phyloP scores from a whole-genome alignment of 2,329 filamentous ascomycete genomes.

The Akanthomyces dipterigenus region DNA sequence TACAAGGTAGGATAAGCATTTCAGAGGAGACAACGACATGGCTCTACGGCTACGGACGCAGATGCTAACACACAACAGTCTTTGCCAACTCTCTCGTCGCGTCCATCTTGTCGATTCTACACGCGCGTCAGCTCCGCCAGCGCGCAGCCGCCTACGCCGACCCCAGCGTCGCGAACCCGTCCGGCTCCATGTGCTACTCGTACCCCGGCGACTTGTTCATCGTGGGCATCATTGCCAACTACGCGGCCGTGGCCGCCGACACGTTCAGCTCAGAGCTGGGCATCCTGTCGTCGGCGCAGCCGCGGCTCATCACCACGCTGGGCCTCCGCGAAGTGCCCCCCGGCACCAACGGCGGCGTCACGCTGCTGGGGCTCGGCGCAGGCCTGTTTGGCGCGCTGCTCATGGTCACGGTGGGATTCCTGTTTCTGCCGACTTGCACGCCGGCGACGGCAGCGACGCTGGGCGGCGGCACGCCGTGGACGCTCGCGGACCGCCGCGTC shows the following conservation, averaged over 20 bases:
- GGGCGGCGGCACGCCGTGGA: constrained; percentile 45
- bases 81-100: constrained; percentile 82
- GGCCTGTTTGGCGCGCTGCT: constrained; percentile 69
- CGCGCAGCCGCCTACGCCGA: constrained; percentile 36
- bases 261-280: constrained; percentile 94
- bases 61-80: constrained; percentile 37
- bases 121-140: constrained; percentile 51
- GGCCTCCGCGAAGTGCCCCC: constrained; percentile 71
- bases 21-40: background rate
- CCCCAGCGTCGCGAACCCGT: constrained; percentile 23
- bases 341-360: constrained; percentile 92
- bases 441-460: constrained; percentile 29
- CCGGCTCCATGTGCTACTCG: constrained; percentile 46
- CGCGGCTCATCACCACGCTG: constrained; percentile 79
- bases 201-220: constrained; percentile 58
- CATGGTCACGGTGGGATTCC: constrained; percentile 56
- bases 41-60: background rate
- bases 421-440: constrained; percentile 64
- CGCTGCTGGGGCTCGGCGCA: constrained; percentile 63
- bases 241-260: constrained; percentile 85
- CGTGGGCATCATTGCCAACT: constrained; percentile 68
- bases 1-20: constrained; percentile 53
- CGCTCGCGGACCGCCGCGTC: constrained; percentile 33
- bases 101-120: constrained; percentile 54
- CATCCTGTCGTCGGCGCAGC: constrained; percentile 69